phyloP scores from a whole-genome alignment of 352 stramenopile species.

The Globisporangium megalacanthum region DNA sequence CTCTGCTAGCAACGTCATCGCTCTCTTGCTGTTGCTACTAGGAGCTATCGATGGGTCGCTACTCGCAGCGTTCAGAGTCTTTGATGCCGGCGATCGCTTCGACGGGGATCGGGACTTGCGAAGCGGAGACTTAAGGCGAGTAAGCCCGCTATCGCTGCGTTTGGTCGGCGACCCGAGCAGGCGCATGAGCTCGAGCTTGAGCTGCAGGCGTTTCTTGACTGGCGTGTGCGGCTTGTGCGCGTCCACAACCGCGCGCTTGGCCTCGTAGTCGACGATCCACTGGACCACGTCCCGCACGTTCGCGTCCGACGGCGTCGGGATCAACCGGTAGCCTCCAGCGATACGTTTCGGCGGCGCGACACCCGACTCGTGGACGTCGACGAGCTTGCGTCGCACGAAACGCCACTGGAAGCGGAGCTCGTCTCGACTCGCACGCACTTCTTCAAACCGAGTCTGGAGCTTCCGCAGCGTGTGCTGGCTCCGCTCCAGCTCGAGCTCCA shows the following conservation, averaged over 20 bases:
- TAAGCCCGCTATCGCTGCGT: background rate
- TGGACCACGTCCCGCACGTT: slow-evolving; percentile 40
- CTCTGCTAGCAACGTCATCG: slow-evolving; percentile 8
- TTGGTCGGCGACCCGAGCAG: slow-evolving; percentile 14
- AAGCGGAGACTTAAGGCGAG: background rate
- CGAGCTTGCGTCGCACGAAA: slow-evolving; percentile 30
- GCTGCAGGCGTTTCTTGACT: slow-evolving; percentile 16
- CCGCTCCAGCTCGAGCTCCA: slow-evolving; percentile 12
- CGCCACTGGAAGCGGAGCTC: slow-evolving; percentile 32
- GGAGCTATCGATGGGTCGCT: background rate
- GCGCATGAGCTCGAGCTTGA: slow-evolving; percentile 35
- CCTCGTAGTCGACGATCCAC: slow-evolving; percentile 36
- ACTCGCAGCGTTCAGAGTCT: background rate
- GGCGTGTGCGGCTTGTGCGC: slow-evolving; percentile 16
- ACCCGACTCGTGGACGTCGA: slow-evolving; percentile 21
- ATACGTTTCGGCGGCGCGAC: slow-evolving; percentile 28
- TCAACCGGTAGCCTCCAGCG: slow-evolving; percentile 32
- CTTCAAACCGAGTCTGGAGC: slow-evolving; percentile 15
- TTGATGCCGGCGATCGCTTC: background rate
- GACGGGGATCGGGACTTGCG: slow-evolving; percentile 5
- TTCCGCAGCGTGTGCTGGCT: slow-evolving; percentile 12
- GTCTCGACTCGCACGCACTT: slow-evolving; percentile 17
- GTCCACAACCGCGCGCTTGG: slow-evolving; percentile 24
- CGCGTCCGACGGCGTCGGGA: slow-evolving; percentile 18
- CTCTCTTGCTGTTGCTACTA: background rate